Evolutionary conservation across 805 yeast species (phyloP), one percentile per base, ranked within the genome.

Genomic region (Wickerhamomyces ciferrii): DNA sequence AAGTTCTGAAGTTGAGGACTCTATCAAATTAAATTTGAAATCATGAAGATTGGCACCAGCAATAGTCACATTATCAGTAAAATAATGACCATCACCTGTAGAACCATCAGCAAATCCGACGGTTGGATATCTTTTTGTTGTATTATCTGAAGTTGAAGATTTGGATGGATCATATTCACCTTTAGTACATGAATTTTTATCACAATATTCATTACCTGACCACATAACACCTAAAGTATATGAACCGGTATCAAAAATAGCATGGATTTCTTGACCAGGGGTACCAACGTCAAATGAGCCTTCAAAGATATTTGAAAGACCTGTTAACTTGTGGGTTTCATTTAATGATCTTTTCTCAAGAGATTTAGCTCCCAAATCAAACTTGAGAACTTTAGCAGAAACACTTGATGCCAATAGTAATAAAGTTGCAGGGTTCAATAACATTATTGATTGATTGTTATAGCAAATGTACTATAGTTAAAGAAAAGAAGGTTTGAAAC

Each of bases 221-320:
- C 20, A 23, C 9, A 14, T n/a, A 11, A 45, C 43, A n/a, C 37
- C 27, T 13, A 53, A 39, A 29, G 45, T 44, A 36, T 25, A 43
- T 8, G 59, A 55, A 9, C 59, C 59, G 5, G 58, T 54, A 39
- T 55, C 59, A n/a, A 55, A 39, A 1, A 32, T 19, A 15, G 39
- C 55, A 14, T 20, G 17, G 6, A 53, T 20, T 4, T 23, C 21
- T 40, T 52, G 56, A 10, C 49, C 43, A 13, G 59, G 59, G 11
- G 51, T 42, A 10, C 59, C 59, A 27, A 51, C 19, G 13, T 32
- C 41, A 21, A 55, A 18, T 2, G 39, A 38, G 11, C 42, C 45
- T 5, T 38, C 21, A 32, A 27, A 48, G 20, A 24, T 17, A 41
- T 41, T 44, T 14, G 31, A 27, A 13, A 27, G 25, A 23, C 25